Base-by-base conservation (phyloP, 1,284 basidiomycete genomes). In the Ustilago loliicola region DNA sequence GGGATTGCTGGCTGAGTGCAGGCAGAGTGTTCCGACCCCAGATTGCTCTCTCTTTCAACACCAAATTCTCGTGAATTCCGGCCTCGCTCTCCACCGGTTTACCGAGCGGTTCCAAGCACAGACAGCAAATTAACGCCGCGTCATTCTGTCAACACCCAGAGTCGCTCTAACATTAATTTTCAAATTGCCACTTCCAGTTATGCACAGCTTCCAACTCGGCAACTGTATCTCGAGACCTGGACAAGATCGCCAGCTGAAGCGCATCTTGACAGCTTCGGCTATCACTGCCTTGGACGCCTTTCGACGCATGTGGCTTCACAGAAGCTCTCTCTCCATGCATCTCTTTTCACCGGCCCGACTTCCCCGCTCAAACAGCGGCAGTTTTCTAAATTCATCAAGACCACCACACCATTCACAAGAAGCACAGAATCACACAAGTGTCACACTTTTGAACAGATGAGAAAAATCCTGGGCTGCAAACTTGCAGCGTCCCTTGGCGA, bases 401-500 rank as follows among this genome's bases (percentile, higher is more conserved):
- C 19, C 11, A 40, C 17, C 38, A 40, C 6, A 19, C 17, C 38
- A n/a, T 23, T 48, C 45, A 48, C 21, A 27, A 25, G 7, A 19
- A 48, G 11, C 23, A 50, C 23, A 9, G 15, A 15, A 13, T 9
- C 48, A 54, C 21, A 45, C 32, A 34, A n/a, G n/a, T n/a, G n/a
- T n/a, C n/a, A n/a, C n/a, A n/a, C n/a, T n/a, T n/a, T 13, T 17
- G 6, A 10, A 9, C 30, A 11, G 8, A 52, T 34, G 17, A 38
- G 42, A n/a, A 11, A n/a, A 66, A 72, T 57, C 54, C 69, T 40
- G 21, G 52, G 62, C 67, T 73, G 71, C 65, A 73, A 27, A 27
- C n/a, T 51, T 59, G 65, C 71, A 68, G 65, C 71, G 65, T 54
- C 57, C 65, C 71, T 61, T 32, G 53, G 36, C 65, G 71, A 73